Evolutionary conservation across 768 basidiomycete genomes (phyloP).

Genomic region (Agrocybe chaxingu): DNA sequence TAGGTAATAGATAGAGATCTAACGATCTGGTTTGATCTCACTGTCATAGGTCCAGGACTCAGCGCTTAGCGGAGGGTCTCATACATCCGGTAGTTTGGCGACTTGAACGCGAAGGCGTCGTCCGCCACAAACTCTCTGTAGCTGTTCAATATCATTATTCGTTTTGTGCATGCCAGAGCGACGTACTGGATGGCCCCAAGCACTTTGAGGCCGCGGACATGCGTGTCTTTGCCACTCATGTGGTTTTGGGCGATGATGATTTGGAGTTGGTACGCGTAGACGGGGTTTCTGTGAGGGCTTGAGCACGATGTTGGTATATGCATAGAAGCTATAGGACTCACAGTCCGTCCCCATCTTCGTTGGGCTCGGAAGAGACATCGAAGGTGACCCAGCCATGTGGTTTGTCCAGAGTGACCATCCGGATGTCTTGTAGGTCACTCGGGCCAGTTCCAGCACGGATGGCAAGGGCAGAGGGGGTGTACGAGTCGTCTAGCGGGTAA

Average conservation of each 20-base stretch:
- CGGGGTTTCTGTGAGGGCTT: conserved; percentile 61
- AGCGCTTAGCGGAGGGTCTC: conserved; percentile 34
- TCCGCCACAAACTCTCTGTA: conserved; percentile 49
- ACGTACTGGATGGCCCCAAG: conserved; percentile 79
- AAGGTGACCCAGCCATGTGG: conserved; percentile 95
- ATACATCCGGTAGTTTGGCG: conserved; percentile 69
- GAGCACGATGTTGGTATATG: background rate
- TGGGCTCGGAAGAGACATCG: conserved; percentile 76
- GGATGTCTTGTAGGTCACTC: conserved; percentile 90
- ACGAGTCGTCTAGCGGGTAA: conserved; percentile 88
- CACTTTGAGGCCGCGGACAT: conserved; percentile 88
- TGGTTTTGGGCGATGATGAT: conserved; percentile 90
- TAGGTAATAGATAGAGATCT: too few relatives aligned
- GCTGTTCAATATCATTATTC: background rate
- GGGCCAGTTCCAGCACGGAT: conserved; percentile 90
- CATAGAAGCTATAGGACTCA: conserved; percentile 34
- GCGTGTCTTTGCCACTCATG: conserved; percentile 98
- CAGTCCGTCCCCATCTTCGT: conserved; percentile 79
- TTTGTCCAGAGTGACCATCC: conserved; percentile 79
- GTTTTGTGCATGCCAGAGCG: conserved; percentile 3
- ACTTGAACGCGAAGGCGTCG: conserved; percentile 71
- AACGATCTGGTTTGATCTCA: too few relatives aligned
- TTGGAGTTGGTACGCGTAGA: conserved; percentile 88
- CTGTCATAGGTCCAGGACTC: too few relatives aligned
- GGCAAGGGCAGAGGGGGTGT: conserved; percentile 89